Percentiles rank a stretch among this genome's conserved stretches.
These are phyloP conservation scores for Mortierella sp. DNA, from an alignment of 371 early-diverging fungal genomes.

Conservation along the genomic window DNA sequence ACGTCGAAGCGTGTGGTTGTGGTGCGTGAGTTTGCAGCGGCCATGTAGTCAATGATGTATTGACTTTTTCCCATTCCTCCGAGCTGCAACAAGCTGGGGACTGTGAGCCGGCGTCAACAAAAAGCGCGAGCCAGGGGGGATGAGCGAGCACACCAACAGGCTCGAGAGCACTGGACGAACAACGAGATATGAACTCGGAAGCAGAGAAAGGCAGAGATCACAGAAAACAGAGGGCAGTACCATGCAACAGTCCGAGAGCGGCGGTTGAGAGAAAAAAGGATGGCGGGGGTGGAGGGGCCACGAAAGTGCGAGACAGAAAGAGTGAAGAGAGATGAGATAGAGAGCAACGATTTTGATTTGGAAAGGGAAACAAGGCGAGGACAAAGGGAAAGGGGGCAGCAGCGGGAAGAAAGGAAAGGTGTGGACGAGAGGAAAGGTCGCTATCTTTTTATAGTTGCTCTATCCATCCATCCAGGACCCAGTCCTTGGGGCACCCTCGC, in stretches of 20 bases:
- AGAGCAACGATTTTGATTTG: not conserved
- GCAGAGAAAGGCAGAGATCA: not conserved
- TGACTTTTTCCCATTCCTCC: not conserved
- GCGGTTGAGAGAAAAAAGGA: not conserved
- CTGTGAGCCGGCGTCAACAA: not conserved
- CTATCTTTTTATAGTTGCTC: slow-evolving; percentile 33
- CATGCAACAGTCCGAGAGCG: not conserved
- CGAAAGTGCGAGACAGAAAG: too few relatives aligned
- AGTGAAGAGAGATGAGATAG: too few relatives aligned
- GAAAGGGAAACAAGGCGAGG: not conserved
- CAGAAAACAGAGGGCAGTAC: not conserved
- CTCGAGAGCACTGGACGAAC: not conserved
- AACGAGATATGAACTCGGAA: not conserved
- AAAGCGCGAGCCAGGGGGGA: not conserved
- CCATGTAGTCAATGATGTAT: not conserved
- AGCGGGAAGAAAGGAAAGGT: slow-evolving; percentile 2
- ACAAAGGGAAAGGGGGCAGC: slow-evolving; percentile 1
- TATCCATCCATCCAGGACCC: slow-evolving; percentile 1
- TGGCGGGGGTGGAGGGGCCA: too few relatives aligned
- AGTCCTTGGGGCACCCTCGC: slow-evolving; percentile 5
- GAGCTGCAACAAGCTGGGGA: not conserved
- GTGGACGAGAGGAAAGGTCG: slow-evolving; percentile 1
- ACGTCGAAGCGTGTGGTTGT: not conserved
- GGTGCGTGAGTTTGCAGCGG: not conserved
- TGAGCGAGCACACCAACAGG: not conserved